Percentiles rank a stretch among this genome's conserved stretches.
Evolutionary conservation across 1,284 basidiomycete genomes (phyloP).

Genomic region (Malassezia dermatis): DNA sequence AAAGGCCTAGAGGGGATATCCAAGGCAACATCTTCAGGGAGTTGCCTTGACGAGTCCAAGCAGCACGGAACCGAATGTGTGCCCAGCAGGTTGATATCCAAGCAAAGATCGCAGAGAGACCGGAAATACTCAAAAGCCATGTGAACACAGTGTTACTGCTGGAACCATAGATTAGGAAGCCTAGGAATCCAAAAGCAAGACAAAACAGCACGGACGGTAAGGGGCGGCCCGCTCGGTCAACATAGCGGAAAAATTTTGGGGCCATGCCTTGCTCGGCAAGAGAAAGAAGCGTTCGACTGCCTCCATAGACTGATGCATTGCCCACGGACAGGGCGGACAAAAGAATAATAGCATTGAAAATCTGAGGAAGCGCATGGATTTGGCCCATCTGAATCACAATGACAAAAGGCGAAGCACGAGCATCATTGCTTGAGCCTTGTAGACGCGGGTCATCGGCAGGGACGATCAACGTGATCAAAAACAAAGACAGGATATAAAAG

Average conservation of each 20-base stretch:
- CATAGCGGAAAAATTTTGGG: constrained; percentile 48
- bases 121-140: constrained; percentile 52
- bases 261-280: constrained; percentile 49
- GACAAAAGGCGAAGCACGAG: constrained; percentile 52
- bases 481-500: constrained; percentile 53
- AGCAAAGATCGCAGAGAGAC: constrained; percentile 53
- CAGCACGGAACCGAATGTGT: constrained; percentile 48
- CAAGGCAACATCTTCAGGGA: constrained; percentile 52
- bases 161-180: constrained; percentile 32
- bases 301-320: constrained; percentile 49
- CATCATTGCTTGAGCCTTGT: constrained; percentile 29
- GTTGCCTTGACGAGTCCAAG: constrained; percentile 52
- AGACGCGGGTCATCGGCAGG: constrained; percentile 32
- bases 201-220: constrained; percentile 48
- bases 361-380: constrained; percentile 50
- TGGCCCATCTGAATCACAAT: constrained; percentile 50
- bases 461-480: constrained; percentile 55
- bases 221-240: constrained; percentile 53
- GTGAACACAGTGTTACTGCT: constrained; percentile 13
- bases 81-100: constrained; percentile 39
- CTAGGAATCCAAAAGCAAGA: constrained; percentile 33
- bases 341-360: constrained; percentile 52
- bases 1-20: constrained; percentile 51
- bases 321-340: constrained; percentile 49
- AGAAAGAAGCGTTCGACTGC: constrained; percentile 47